phyloP scores from a whole-genome alignment of 2,329 filamentous ascomycete species.

The Berkeleyomyces rouxiae region DNA sequence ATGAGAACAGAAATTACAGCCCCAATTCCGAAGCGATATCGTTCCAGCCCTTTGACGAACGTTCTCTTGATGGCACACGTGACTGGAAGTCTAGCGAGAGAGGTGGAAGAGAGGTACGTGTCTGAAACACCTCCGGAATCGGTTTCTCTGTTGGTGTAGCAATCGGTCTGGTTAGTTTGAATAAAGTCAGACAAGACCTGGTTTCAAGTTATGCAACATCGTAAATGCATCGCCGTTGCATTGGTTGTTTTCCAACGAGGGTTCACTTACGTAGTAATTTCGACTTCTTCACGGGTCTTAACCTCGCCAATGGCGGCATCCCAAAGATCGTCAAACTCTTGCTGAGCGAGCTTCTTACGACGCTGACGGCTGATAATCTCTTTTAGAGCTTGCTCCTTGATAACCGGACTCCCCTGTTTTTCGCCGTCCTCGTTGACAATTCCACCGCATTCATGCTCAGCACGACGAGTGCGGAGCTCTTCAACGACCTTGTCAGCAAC shows the following conservation, averaged over 20 bases:
- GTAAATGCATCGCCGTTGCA: conserved; percentile 16
- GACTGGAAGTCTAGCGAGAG: conserved; percentile 84
- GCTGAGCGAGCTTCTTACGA: conserved; percentile 65
- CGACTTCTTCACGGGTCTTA: conserved; percentile 42
- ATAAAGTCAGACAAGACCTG: conserved; percentile 27
- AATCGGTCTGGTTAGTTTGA: conserved; percentile 74
- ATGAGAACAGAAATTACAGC: conserved; percentile 36
- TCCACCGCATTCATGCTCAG: conserved; percentile 81
- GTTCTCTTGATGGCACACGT: conserved; percentile 62
- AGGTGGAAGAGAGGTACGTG: conserved; percentile 61
- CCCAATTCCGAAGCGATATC: conserved; percentile 75
- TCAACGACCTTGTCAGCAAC: conserved; percentile 81
- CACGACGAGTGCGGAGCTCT: conserved; percentile 67
- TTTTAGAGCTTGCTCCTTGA: conserved; percentile 60
- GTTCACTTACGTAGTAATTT: conserved; percentile 37
- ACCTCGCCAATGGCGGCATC: conserved; percentile 57
- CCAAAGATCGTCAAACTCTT: conserved; percentile 87
- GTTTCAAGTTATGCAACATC: conserved; percentile 11
- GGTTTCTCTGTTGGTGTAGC: conserved; percentile 55
- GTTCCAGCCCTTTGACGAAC: conserved; percentile 63
- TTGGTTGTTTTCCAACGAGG: conserved; percentile 13
- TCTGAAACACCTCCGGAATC: conserved; percentile 43
- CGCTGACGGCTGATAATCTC: conserved; percentile 57
- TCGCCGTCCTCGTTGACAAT: conserved; percentile 44
- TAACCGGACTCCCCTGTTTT: conserved; percentile 38